Evolutionary conservation across 75 land plant species (phyloP).

Genomic region (Gnetum montanum): DNA sequence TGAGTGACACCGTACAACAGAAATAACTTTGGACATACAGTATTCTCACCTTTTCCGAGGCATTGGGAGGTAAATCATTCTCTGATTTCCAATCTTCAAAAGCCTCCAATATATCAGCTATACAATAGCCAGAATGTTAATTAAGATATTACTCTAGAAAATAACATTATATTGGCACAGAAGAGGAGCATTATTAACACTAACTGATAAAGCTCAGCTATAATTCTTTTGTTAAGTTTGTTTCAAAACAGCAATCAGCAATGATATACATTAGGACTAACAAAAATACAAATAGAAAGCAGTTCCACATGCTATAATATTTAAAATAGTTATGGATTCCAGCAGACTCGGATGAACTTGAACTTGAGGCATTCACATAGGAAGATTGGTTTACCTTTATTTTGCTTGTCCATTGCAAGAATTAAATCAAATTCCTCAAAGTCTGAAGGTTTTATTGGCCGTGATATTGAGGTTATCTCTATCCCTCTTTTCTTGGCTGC

Average conservation of each 20-base stretch:
- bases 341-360: no score
- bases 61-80: constrained; percentile 52
- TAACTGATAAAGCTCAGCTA: neutral
- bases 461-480: constrained; percentile 82
- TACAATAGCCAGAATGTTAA: constrained; percentile 3
- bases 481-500: constrained; percentile 78
- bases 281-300: neutral
- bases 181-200: neutral
- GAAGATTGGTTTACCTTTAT: constrained; percentile 46
- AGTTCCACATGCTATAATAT: neutral
- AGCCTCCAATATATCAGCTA: constrained; percentile 77
- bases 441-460: constrained; percentile 90
- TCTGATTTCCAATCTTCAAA: constrained; percentile 60
- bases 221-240: neutral
- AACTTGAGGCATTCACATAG: no score
- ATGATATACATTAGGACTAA: neutral
- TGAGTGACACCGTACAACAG: no score
- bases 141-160: neutral
- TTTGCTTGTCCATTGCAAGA: constrained; percentile 94
- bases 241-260: neutral
- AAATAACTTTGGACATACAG: neutral
- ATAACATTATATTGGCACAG: no score
- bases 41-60: constrained; percentile 57
- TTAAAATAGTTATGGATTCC: no score
- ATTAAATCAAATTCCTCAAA: constrained; percentile 90